Percentiles rank a stretch among this genome's conserved stretches.
phyloP scores from a whole-genome alignment of 2,329 filamentous ascomycete species.

The Tricladium varicosporioides region DNA sequence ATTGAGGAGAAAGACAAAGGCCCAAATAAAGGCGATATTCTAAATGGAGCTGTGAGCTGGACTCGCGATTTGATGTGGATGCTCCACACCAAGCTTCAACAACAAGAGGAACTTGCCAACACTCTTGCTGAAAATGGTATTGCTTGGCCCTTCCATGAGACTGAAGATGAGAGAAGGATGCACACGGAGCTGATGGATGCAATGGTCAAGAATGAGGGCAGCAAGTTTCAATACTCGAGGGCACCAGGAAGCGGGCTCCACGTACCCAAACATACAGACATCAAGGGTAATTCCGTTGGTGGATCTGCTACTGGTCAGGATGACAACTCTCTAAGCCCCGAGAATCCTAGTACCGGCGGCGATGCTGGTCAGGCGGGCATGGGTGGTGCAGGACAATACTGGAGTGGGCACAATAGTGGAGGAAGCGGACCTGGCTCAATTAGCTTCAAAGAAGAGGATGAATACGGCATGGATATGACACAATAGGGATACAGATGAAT shows the following conservation, averaged over 20 bases:
- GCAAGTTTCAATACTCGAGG: slow-evolving; percentile 79
- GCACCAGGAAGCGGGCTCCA: slow-evolving; percentile 80
- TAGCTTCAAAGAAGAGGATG: slow-evolving; percentile 92
- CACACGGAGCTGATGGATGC: slow-evolving; percentile 87
- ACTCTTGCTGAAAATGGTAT: slow-evolving; percentile 70
- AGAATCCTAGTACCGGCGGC: slow-evolving; percentile 30
- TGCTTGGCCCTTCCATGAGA: slow-evolving; percentile 75
- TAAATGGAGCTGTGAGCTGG: slow-evolving; percentile 96
- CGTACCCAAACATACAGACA: slow-evolving; percentile 90
- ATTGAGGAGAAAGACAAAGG: slow-evolving; percentile 98
- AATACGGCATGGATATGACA: slow-evolving; percentile 79
- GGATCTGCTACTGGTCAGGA: slow-evolving; percentile 39
- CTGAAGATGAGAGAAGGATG: slow-evolving; percentile 94
- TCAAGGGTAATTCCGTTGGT: slow-evolving; percentile 74
- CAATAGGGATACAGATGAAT: slow-evolving; percentile 35
- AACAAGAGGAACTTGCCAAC: slow-evolving; percentile 83
- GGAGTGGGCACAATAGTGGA: slow-evolving; percentile 69
- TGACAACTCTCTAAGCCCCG: slow-evolving; percentile 52
- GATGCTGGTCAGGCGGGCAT: slow-evolving; percentile 31
- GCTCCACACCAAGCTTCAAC: slow-evolving; percentile 81
- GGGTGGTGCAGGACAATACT: slow-evolving; percentile 49
- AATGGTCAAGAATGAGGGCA: slow-evolving; percentile 72
- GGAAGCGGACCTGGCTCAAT: slow-evolving; percentile 64
- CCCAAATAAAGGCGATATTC: slow-evolving; percentile 97
- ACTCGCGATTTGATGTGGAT: slow-evolving; percentile 98